Base-by-base conservation (phyloP, 257 asterid genomes). In the Penstemon newberryi region DNA sequence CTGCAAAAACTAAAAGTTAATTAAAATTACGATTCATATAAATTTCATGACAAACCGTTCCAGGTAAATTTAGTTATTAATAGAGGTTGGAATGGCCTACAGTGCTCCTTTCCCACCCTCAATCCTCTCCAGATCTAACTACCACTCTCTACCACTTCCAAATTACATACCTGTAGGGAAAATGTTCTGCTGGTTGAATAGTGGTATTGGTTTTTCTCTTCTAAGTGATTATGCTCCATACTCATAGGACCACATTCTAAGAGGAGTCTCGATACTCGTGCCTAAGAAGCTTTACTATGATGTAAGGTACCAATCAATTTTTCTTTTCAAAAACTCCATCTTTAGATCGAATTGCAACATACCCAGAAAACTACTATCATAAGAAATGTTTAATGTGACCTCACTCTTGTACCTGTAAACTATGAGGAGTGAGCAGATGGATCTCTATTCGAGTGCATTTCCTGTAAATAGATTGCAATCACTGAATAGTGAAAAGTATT, bases 401-500 rank as follows among this genome's bases (percentile, higher is more conserved):
- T 19, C 13, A 71, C 18, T 12, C 49, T 1, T 8, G 41, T 67
- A 91, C 97, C 97, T 91, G 96, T 79, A 89, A 84, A 56, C 97
- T 95, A 81, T 91, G 97, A 58, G 90, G 84, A 47, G 97, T 73
- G 71, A 91, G 86, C 66, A 84, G 73, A 81, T 91, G 97, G 70
- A 91, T 87, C 87, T 91, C 97, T 56, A 91, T 87, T 39, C 97
- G 85, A 47, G 96, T 89, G 80, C 97, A 91, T 89, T 89, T 91
- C 91, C 97, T 91, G 86, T 37, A 68, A 82, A 15, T 15, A 15
- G 10, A 76, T 61, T 44, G 42, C 73, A 79, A 67, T 42, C 25
- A 69, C 68, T 38, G 39, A 50, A 41, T 33, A 64, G 58, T 36
- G 15, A 60, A 54, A 15, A 15, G 18, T 15, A 15, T 15, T 15